Evolutionary conservation across 2,329 filamentous ascomycete genomes (phyloP).

Genomic region (Thielaviopsis ethacetica): DNA sequence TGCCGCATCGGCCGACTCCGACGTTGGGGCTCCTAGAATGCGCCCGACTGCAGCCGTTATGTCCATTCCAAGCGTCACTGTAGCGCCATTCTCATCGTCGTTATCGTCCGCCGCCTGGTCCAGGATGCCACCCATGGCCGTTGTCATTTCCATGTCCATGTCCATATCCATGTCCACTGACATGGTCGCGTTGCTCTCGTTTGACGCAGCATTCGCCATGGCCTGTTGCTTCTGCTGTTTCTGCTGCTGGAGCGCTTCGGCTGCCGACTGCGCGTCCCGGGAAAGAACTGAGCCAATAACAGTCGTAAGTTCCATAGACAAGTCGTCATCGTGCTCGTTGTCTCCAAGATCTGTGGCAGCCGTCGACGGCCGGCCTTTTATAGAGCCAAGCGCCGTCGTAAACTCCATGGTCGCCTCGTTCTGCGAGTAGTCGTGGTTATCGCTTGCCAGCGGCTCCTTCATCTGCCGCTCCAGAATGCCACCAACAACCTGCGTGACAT

Average conservation of each 20-base stretch:
- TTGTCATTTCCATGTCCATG: constrained; percentile 90
- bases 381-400: constrained; percentile 61
- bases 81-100: constrained; percentile 16
- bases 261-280: constrained; percentile 9
- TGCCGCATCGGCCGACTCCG: constrained; percentile 5
- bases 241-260: constrained; percentile 14
- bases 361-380: constrained; percentile 26
- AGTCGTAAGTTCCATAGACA: constrained; percentile 65
- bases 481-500: constrained; percentile 72
- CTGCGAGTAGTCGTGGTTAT: constrained; percentile 21
- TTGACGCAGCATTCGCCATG: constrained; percentile 14
- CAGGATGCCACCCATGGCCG: constrained; percentile 65
- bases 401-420: constrained; percentile 61
- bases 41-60: constrained; percentile 42
- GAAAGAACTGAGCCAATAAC: constrained; percentile 40
- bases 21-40: constrained; percentile 26
- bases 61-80: constrained; percentile 35
- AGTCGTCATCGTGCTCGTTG: constrained; percentile 48
- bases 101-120: constrained; percentile 24
- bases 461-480: constrained; percentile 46
- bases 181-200: constrained; percentile 18
- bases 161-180: constrained; percentile 72
- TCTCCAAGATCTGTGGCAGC: constrained; percentile 21
- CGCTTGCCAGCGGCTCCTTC: constrained; percentile 14
- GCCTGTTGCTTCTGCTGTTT: constrained; percentile 17